Evolutionary conservation across 371 early-diverging fungal species (phyloP), one percentile per base, ranked within the genome.

Genomic region (Thermomucor indicae-seudaticae): DNA sequence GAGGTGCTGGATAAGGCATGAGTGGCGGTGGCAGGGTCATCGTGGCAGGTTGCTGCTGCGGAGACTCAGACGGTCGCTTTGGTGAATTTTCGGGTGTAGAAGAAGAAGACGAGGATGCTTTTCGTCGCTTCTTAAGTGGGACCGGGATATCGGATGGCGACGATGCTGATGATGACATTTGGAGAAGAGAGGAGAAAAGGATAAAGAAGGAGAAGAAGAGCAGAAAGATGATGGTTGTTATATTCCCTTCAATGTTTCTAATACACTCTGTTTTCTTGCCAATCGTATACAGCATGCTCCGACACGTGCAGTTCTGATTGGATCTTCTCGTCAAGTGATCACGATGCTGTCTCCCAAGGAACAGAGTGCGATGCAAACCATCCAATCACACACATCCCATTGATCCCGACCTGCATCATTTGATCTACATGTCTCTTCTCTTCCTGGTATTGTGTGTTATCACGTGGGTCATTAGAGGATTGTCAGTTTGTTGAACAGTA

Each of bases 231-330:
- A 35, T 11, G 53, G 20, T 23, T 11, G 31, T 46, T 8, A 46
- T 22, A 28, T 28, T 22, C 20, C 20, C 25, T 28, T 31, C 10
- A 46, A 11, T 22, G 20, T 14, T 11, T 49, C 39, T 34, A 40
- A 35, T 34, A 49, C 49, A 23, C 39, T 37, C 49, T 34, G 46
- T 30, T 22, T 34, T 46, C 32, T 28, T 30, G 12, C 55, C 55
- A 55, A 55, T 55, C 48, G 42, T 14, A 28, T 19, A 20, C 41
- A 20, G 14, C 34, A 25, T 35, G 35, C 25, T 29, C 17, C 49
- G 34, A 25, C 55, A 55, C 55, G 55, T 55, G 55, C 48, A 42
- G 25, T 30, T 47, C 52, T 51, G 52, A 51, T 51, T 51, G 52
- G 52, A 51, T 23, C 23, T 22, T 14, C 51, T 25, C 52, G 29